Base-by-base conservation (phyloP, 441 rosid genomes). In the Jatropha multifida region DNA sequence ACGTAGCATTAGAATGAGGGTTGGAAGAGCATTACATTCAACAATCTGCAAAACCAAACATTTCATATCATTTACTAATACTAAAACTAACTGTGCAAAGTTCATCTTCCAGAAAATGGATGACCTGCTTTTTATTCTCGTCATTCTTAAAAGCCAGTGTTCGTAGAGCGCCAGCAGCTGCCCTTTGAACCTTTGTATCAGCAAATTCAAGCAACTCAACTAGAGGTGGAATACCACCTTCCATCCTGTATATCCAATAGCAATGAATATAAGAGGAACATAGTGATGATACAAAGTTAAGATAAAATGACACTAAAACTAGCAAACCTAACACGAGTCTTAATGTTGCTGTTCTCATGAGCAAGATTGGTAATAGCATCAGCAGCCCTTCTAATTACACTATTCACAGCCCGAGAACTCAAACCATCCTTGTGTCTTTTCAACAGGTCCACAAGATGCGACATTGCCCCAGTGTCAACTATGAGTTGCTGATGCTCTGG, bases 321-420 rank as follows among this genome's bases (percentile, higher is more conserved):
- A 72, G 84, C 89, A 80, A 83, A 95, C 99, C 98, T 95, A 80
- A 93, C 98, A 82, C 93, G 95, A 63, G 92, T 89, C 86, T 95
- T 95, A 75, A 95, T 95, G 82, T 86, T 90, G 87, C 97, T 95
- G 77, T 95, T 95, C 84, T 95, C 99, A 63, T 95, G 99, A 83
- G 98, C 99, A 74, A 95, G 97, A 78, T 95, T 95, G 76, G 98
- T 95, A 78, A 95, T 87, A 69, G 98, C 97, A 90, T 95, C 99
- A 44, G 99, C 97, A 1, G 99, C 97, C 85, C 99, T 84, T 88
- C 98, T 89, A 81, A 92, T 86, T 70, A 90, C 95, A 85, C 99
- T 93, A 81, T 83, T 88, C 63, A 90, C 91, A 74, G 98, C 92
- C 71, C 98, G 97, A 70, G 96, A 86, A 71, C 72, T 68, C 76